Evolutionary conservation across 148 eudicot species (phyloP).

Genomic region (Nyssa sinensis): DNA sequence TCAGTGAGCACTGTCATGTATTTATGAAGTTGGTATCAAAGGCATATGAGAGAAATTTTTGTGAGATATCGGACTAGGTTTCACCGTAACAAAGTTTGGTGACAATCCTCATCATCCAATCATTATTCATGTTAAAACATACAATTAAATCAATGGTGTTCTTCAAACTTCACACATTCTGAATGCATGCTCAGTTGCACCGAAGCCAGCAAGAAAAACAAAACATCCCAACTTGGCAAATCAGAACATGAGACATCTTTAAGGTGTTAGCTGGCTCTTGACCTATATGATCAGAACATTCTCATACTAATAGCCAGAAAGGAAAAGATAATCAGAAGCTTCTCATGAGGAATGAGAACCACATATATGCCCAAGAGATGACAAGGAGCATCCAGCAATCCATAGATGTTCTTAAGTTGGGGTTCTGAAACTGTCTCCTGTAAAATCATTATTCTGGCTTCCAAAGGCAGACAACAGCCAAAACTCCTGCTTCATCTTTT

Average conservation of each 20-base stretch:
- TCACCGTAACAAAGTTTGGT: constrained; percentile 52
- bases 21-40: constrained; percentile 51
- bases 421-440: constrained; percentile 14
- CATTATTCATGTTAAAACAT: too few relatives aligned
- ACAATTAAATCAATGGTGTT: too few relatives aligned
- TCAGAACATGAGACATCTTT: background rate
- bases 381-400: too few relatives aligned
- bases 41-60: constrained; percentile 34
- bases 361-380: constrained; percentile 9
- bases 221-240: background rate
- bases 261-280: constrained; percentile 3
- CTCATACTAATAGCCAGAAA: background rate
- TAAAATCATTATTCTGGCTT: constrained; percentile 8
- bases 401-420: constrained; percentile 34
- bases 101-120: constrained; percentile 1
- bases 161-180: too few relatives aligned
- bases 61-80: constrained; percentile 53
- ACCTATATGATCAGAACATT: too few relatives aligned
- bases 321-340: background rate
- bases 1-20: constrained; percentile 53
- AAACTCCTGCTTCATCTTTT: constrained; percentile 41
- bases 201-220: too few relatives aligned
- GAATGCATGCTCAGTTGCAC: too few relatives aligned
- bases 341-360: constrained; percentile 30
- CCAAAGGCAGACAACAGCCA: constrained; percentile 39